These are phyloP conservation scores for Punctularia strigosozonata DNA, from an alignment of 768 basidiomycete genomes.

Conservation along the genomic window DNA sequence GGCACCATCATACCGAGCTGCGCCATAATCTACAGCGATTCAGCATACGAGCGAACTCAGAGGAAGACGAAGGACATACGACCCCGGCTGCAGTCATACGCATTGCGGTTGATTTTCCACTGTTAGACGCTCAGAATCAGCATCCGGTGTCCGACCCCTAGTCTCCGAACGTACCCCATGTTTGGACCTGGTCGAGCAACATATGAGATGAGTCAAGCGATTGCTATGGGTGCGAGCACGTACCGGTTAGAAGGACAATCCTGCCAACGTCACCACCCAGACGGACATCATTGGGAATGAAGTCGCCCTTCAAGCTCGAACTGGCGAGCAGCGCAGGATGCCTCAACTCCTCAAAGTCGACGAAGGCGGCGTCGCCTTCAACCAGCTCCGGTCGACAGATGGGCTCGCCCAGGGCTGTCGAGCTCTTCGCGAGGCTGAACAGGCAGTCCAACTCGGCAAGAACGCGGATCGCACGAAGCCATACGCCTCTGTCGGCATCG, in stretches of 20 bases:
- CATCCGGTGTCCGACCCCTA: too few relatives aligned
- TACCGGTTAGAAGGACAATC: conserved; percentile 80
- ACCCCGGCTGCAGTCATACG: conserved; percentile 95
- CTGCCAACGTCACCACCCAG: conserved; percentile 67
- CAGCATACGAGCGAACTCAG: background rate
- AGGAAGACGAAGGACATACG: conserved; percentile 28
- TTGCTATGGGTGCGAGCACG: conserved; percentile 11
- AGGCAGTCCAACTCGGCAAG: conserved; percentile 96
- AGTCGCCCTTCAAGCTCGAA: conserved; percentile 43
- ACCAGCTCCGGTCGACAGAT: conserved; percentile 86
- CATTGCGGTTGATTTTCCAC: conserved; percentile 80
- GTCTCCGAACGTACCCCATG: conserved; percentile 57
- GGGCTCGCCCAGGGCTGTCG: conserved; percentile 84
- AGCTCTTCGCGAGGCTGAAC: conserved; percentile 83
- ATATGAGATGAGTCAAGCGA: background rate
- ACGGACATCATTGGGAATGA: conserved; percentile 90
- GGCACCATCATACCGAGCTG: conserved; percentile 95
- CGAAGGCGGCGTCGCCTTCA: conserved; percentile 63
- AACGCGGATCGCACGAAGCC: conserved; percentile 76
- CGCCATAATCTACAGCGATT: conserved; percentile 59
- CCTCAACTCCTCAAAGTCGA: conserved; percentile 83
- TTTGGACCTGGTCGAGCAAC: conserved; percentile 48
- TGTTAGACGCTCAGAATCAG: conserved; percentile 17
- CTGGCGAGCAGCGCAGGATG: conserved; percentile 79
- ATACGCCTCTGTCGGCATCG: conserved; percentile 65